These are phyloP conservation scores for Carex pumila DNA, from an alignment of 176 grass and related monocot genomes.

Conservation along the genomic window DNA sequence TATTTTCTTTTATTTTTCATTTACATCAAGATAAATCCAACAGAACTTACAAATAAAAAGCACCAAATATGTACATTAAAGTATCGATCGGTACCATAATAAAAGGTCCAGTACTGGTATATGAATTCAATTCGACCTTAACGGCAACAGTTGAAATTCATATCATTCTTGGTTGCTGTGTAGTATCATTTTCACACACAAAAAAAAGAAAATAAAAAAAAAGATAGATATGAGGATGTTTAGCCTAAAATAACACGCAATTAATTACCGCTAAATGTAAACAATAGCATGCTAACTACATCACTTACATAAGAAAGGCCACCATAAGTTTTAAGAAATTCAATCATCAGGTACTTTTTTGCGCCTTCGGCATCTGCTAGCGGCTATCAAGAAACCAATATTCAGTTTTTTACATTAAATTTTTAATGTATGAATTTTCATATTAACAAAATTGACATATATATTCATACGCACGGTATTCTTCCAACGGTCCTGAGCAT, in stretches of 20 bases:
- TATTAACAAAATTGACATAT: neutral
- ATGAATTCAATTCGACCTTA: neutral
- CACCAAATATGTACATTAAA: neutral
- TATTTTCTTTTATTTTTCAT: neutral
- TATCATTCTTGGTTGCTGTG: neutral
- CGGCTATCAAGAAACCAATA: constrained; percentile 40
- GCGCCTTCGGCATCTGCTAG: constrained; percentile 91
- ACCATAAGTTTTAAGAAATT: constrained; percentile 75
- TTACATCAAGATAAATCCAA: neutral
- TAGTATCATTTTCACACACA: neutral
- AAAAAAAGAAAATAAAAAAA: neutral
- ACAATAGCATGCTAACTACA: neutral
- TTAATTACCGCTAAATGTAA: neutral
- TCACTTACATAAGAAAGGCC: constrained; percentile 78
- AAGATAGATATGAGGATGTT: neutral
- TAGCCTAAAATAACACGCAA: neutral
- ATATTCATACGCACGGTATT: constrained; percentile 56
- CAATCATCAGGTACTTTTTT: constrained; percentile 66
- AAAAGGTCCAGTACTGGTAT: neutral
- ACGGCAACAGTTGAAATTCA: neutral
- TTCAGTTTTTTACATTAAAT: neutral
- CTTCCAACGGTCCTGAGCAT: constrained; percentile 91
- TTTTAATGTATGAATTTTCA: neutral
- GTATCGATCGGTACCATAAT: neutral
- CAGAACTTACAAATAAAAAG: neutral